Base-by-base conservation (phyloP, 208 protist species). In the Trypanosomatidae sp. region DNA sequence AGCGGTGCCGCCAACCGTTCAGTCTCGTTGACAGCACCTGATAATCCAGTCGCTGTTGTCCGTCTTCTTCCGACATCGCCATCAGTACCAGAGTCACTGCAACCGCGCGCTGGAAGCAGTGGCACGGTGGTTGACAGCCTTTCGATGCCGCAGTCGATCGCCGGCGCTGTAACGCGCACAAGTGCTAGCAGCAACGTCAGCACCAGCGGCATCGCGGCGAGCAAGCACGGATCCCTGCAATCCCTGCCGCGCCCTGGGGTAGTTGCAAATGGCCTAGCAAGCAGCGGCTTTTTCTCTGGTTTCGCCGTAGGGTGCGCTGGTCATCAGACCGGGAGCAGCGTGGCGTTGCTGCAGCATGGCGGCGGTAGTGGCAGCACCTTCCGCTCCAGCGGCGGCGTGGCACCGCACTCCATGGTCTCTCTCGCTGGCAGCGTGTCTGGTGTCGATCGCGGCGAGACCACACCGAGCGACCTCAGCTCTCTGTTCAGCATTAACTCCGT, bases 401-500 rank as follows among this genome's bases (percentile, higher is more conserved):
- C 52, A 19, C 66, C 47, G 47, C 66, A 56, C 30, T 47, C 30
- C 5, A 33, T 17, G 30, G 6, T 58, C 19, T 83, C 79, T 2
- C 69, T 74, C 25, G 41, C 8, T 0, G 62, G 67, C 50, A 76
- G 81, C 60, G 25, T 77, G 12, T 53, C 69, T 19, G 72, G 68
- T 0, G 25, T 76, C 13, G 81, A 82, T 43, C 76, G 62, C 0
- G 77, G 68, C 30, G 81, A 81, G 52, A 62, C 28, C 44, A 82
- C 68, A 17, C 50, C 77, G 5, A 91, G 86, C 55, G 89, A 93
- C 62, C 62, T 85, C 58, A 83, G 81, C 59, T 81, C 79, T 39
- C 43, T 85, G 39, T 85, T 91, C 68, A 91, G 86, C 74, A 77
- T 81, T 22, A 83, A 79, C 56, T 91, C 89, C 2, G 78, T 91